phyloP scores from a whole-genome alignment of 257 asterid genomes.

The Ballota nigra region DNA sequence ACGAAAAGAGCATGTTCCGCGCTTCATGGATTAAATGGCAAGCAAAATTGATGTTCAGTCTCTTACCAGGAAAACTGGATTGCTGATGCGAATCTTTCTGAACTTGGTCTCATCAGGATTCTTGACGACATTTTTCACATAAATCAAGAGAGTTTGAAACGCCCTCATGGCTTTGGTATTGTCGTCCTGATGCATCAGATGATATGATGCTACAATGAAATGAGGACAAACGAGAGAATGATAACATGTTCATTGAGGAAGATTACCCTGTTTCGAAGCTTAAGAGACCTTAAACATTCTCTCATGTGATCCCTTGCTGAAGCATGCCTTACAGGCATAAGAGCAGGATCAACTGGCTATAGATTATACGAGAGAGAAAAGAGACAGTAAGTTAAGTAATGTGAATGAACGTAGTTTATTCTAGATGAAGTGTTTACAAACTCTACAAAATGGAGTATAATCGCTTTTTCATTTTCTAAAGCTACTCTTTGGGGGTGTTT shows the following conservation, averaged over 20 bases:
- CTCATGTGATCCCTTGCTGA: slow-evolving; percentile 44
- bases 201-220: neutral
- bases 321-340: slow-evolving; percentile 28
- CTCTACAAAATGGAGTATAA: neutral
- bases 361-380: slow-evolving; percentile 29
- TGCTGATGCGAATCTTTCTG: slow-evolving; percentile 71
- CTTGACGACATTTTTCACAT: slow-evolving; percentile 47
- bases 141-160: slow-evolving; percentile 57
- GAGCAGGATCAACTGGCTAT: slow-evolving; percentile 24
- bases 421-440: neutral
- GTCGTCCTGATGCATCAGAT: slow-evolving; percentile 41
- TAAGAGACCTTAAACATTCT: slow-evolving; percentile 69
- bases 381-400: neutral
- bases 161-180: slow-evolving; percentile 38
- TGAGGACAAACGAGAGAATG: neutral
- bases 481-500: no score
- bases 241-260: neutral
- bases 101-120: slow-evolving; percentile 64
- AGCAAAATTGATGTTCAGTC: neutral
- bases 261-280: slow-evolving; percentile 57
- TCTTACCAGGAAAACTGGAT: slow-evolving; percentile 69
- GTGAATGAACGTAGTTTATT: neutral
- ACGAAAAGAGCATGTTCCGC: neutral
- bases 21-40: neutral
- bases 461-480: neutral